Evolutionary conservation across 345 rosid genomes (phyloP), one percentile per base, ranked within the genome.

Genomic region (Citrus mangshanensis): DNA sequence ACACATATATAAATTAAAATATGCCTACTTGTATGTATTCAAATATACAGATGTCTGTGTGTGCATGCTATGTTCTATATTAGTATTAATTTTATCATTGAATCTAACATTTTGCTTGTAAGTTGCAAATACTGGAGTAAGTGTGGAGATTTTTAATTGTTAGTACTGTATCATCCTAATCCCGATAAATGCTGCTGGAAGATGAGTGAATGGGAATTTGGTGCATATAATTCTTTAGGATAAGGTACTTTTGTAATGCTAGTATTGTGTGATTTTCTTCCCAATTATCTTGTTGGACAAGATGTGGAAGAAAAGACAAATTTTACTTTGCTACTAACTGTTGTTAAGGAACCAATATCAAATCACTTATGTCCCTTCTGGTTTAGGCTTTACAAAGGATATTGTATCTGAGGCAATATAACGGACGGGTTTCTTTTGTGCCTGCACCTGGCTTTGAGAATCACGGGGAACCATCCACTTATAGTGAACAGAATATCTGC

Each of bases 381-480:
- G 30, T 77, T 60, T 77, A 96, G 99, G 98, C 86, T 78, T 70
- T 94, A 82, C 94, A 86, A 81, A 89, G 98, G 28, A 84, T 94
- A 72, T 34, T 94, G 59, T 61, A 70, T 65, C 79, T 96, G 82
- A 93, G 99, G 86, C 84, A 80, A 59, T 96, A 96, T 79, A 82
- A 70, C 72, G 99, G 99, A 59, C 78, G 89, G 73, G 78, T 93
- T 77, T 85, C 87, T 72, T 96, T 96, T 81, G 97, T 93, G 70
- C 95, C 99, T 59, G 99, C 98, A 68, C 93, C 98, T 81, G 98
- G 98, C 71, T 94, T 84, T 77, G 99, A 96, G 86, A 65, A 85
- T 74, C 80, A 73, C 79, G 99, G 99, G 32, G 89, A 89, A 81
- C 91, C 93, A 74, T 77, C 80, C 59, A 86, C 81, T 81, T 88